Evolutionary conservation across 768 basidiomycete species (phyloP).

Genomic region (Pisolithus orientalis): DNA sequence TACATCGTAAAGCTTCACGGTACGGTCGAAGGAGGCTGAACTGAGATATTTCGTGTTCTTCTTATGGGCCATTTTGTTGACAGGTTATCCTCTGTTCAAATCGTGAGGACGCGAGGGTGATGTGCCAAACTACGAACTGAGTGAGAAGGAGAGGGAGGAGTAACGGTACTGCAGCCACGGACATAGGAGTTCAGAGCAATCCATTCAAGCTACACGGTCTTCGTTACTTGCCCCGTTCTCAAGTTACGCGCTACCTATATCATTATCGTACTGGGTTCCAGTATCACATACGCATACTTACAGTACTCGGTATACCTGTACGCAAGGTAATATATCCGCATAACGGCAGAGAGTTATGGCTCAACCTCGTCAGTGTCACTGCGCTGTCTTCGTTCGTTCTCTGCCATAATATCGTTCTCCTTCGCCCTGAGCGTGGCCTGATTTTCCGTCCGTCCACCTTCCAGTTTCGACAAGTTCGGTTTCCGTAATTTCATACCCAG

Average conservation of each 20-base stretch:
- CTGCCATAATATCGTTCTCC: slow-evolving; percentile 21
- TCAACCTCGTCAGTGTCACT: background rate
- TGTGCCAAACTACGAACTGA: slow-evolving; percentile 38
- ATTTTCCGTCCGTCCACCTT: slow-evolving; percentile 25
- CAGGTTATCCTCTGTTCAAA: slow-evolving; percentile 52
- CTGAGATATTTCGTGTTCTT: slow-evolving; percentile 67
- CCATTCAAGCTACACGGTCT: slow-evolving; percentile 4
- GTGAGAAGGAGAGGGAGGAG: no score
- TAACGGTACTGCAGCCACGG: no score
- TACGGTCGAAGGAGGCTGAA: slow-evolving; percentile 81
- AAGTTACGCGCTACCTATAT: no score
- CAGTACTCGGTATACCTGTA: background rate
- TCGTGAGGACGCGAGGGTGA: slow-evolving; percentile 77
- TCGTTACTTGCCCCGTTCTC: no score
- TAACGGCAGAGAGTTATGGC: background rate
- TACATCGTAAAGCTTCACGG: slow-evolving; percentile 81
- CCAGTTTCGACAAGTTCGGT: slow-evolving; percentile 28
- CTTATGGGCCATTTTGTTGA: background rate
- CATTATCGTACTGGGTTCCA: no score
- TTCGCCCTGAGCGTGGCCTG: slow-evolving; percentile 20
- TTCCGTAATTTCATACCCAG: slow-evolving; percentile 45
- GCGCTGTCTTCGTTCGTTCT: slow-evolving; percentile 21
- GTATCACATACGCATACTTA: no score
- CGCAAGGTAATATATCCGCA: background rate
- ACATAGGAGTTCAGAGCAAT: no score